A percentile compares a stretch with the other conserved stretches of the same genome.
Conservation (phyloP, 1,284 basidiomycete species). For the Golubevia pallescens region DNA sequence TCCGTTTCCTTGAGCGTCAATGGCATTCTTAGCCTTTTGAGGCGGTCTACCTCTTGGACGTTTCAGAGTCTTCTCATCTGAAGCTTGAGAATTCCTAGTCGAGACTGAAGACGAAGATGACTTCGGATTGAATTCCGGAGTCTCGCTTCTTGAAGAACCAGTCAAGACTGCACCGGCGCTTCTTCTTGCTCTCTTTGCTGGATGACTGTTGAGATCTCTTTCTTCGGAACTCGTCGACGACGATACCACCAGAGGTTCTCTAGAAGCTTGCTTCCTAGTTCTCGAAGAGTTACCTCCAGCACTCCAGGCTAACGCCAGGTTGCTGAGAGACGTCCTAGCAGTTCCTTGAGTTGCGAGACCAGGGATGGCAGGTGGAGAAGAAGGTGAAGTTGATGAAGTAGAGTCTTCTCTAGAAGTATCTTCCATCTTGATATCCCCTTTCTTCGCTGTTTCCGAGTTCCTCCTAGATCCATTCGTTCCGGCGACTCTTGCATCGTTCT, state of each 20-base stretch:
- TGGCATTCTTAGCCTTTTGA: no score
- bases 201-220: slow-evolving; percentile 20
- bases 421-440: slow-evolving; percentile 11
- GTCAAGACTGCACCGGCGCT: slow-evolving; percentile 29
- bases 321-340: slow-evolving; percentile 57
- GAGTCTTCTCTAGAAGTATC: slow-evolving; percentile 9
- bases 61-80: slow-evolving; percentile 15
- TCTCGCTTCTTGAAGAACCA: slow-evolving; percentile 18
- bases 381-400: slow-evolving; percentile 8
- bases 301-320: slow-evolving; percentile 59
- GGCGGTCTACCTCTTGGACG: background rate
- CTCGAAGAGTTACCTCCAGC: slow-evolving; percentile 49
- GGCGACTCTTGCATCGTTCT: background rate
- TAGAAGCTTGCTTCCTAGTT: slow-evolving; percentile 41
- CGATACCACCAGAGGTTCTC: slow-evolving; percentile 20
- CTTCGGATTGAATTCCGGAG: background rate
- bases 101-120: background rate
- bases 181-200: slow-evolving; percentile 12
- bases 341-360: slow-evolving; percentile 55
- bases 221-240: slow-evolving; percentile 17
- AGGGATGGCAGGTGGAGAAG: slow-evolving; percentile 18
- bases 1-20: no score
- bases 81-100: slow-evolving; percentile 13
- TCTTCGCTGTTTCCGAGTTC: slow-evolving; percentile 12
- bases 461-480: background rate